A percentile compares a stretch with the other conserved stretches of the same genome.
Evolutionary conservation across 139 green algal species (phyloP).

Genomic region (Chlamydomonas eustigma): DNA sequence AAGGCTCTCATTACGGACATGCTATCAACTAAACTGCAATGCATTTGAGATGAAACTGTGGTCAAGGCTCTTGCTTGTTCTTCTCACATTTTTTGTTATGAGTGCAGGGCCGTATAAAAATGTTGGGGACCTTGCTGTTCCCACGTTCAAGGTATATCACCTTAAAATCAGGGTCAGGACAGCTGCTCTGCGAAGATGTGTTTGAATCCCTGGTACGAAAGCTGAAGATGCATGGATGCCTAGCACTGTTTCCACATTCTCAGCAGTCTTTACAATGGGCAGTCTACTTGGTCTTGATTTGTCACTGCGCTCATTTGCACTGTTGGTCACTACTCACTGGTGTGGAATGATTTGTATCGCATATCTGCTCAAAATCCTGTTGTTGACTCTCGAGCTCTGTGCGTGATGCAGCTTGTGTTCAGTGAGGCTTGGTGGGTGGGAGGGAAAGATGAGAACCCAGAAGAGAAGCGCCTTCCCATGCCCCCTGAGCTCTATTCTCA

Average conservation of each 20-base stretch:
- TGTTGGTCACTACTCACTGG: too few species aligned
- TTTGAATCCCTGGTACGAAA: slow-evolving; percentile 86
- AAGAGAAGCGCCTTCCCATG: slow-evolving; percentile 70
- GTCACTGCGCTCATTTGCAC: too few species aligned
- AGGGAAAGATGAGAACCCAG: slow-evolving; percentile 71
- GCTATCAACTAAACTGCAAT: too few species aligned
- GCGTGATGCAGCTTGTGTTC: slow-evolving; percentile 74
- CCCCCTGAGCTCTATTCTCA: slow-evolving; percentile 41
- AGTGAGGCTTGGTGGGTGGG: slow-evolving; percentile 74
- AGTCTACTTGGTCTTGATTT: too few species aligned
- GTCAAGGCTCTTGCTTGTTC: too few species aligned
- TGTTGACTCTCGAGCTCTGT: not conserved
- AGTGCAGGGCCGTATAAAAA: slow-evolving; percentile 69
- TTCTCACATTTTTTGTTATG: too few species aligned
- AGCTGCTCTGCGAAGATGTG: slow-evolving; percentile 75
- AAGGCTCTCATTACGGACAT: too few species aligned
- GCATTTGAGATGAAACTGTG: too few species aligned
- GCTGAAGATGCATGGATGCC: too few species aligned
- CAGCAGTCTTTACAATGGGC: too few species aligned
- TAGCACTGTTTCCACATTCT: too few species aligned
- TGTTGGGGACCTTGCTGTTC: slow-evolving; percentile 74
- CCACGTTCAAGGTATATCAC: slow-evolving; percentile 64
- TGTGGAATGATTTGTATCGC: too few species aligned
- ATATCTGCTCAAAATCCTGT: not conserved
- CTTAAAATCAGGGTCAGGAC: slow-evolving; percentile 36